Evolutionary conservation across 305 asterid genomes (phyloP), one percentile per base, ranked within the genome.

Genomic region (Fraxinus dipetala): DNA sequence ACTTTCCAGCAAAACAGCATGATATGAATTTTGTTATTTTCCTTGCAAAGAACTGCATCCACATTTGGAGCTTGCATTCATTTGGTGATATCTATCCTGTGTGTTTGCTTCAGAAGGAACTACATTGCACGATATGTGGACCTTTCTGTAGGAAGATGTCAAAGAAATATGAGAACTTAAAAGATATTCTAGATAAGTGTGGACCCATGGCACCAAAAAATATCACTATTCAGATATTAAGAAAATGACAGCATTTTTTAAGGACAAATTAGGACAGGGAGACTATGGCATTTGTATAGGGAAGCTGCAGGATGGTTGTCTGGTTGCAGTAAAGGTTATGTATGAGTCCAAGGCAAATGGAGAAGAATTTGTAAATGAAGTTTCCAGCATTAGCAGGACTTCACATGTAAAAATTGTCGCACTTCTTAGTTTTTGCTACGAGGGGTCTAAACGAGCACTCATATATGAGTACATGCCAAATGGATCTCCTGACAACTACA

Each of bases 261-360:
- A 35, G 22, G 54, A 83, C 28, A 43, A 77, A 72, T 32, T 87
- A 48, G 87, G 91, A 22, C 74, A 80, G 38, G 89, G 90, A 2
- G 90, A 90, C 1, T 85, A 61, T 81, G 91, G 90, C 31, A 4
- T 18, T 5, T 89, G 16, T 88, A 76, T 76, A 86, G 88, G 91
- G 20, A 77, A 72, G 45, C 77, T 88, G 16, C 43, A 81, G 16
- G 85, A 88, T 74, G 90, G 85, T 0, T 74, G 79, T 0, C 45
- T 5, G 6, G 87, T 88, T 28, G 89, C 91, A 30, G 87, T 88
- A 30, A 88, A 87, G 78, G 75, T 85, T 45, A 78, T 88, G 85
- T 79, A 45, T 0, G 75, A 78, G 11, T 61, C 73, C 48, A 82
- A 79, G 22, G 76, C 69, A 11, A 76, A 83, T 18, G 89, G 89